Conservation (phyloP, 1,284 basidiomycete genomes). For the Bondarzewia mesenterica region DNA sequence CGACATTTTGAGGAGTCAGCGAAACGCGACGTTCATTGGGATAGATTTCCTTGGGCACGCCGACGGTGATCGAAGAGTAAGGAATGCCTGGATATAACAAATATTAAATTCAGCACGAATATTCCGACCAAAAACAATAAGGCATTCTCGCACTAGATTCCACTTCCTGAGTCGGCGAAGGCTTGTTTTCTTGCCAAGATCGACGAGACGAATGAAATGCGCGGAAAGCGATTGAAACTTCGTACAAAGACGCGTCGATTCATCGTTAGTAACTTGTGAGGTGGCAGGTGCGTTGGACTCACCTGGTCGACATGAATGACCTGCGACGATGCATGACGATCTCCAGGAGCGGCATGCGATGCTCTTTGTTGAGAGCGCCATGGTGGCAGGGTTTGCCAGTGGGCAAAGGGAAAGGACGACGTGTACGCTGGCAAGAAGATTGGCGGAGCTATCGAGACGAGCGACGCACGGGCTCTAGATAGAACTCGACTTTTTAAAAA, state of each 20-base stretch:
- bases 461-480: too few relatives aligned
- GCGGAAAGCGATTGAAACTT: background rate
- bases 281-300: too few relatives aligned
- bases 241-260: background rate
- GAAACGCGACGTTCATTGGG: slow-evolving; percentile 73
- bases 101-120: background rate
- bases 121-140: background rate
- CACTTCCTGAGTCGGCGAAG: background rate
- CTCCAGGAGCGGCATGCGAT: background rate
- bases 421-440: background rate
- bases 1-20: slow-evolving; percentile 70
- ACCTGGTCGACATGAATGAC: background rate
- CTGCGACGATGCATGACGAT: background rate
- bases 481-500: too few relatives aligned
- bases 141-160: slow-evolving; percentile 11
- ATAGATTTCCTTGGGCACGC: slow-evolving; percentile 68
- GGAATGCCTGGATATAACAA: slow-evolving; percentile 41
- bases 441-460: too few relatives aligned
- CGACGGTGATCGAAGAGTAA: slow-evolving; percentile 69
- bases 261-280: background rate
- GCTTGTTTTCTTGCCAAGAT: background rate
- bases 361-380: slow-evolving; percentile 1
- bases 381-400: background rate
- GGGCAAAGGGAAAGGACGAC: background rate
- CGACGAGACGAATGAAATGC: background rate